These are phyloP conservation scores for Leishmania braziliensis DNA, from an alignment of 208 protist genomes.

Conservation along the genomic window DNA sequence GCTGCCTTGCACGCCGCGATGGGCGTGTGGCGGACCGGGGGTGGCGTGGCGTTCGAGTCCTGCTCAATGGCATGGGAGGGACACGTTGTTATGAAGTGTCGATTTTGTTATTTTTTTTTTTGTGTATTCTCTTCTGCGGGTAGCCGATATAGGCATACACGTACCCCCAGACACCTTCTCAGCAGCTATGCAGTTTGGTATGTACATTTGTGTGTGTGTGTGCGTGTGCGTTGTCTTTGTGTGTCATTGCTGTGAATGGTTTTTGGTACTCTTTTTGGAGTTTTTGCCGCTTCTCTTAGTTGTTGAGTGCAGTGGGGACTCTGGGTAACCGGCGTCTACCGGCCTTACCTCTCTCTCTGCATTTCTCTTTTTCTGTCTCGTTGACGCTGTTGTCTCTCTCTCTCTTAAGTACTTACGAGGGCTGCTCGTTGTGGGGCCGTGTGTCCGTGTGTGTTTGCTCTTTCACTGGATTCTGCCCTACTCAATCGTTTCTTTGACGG, in stretches of 20 bases:
- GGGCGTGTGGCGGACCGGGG: neutral
- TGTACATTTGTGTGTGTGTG: neutral
- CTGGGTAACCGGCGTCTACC: too few species aligned
- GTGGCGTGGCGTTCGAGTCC: neutral
- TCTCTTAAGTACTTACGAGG: too few species aligned
- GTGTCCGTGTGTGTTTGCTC: too few species aligned
- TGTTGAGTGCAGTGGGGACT: too few species aligned
- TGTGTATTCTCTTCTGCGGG: neutral
- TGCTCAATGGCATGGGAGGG: neutral
- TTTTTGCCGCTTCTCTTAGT: neutral
- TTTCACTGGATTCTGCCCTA: too few species aligned
- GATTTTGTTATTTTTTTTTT: neutral
- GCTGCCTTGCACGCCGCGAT: neutral
- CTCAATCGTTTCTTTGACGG: too few species aligned
- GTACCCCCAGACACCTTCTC: constrained; percentile 84
- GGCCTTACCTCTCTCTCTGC: too few species aligned
- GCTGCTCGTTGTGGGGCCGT: too few species aligned
- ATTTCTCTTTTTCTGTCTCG: too few species aligned
- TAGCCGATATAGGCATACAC: constrained; percentile 32
- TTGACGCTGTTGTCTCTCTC: too few species aligned
- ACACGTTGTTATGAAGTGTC: neutral
- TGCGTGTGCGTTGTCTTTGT: neutral
- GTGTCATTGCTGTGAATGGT: neutral
- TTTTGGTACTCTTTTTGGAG: neutral
- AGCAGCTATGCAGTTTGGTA: neutral